These are phyloP conservation scores for Aspergillus aculeatinus DNA, from an alignment of 2,329 filamentous ascomycete genomes.

Conservation along the genomic window DNA sequence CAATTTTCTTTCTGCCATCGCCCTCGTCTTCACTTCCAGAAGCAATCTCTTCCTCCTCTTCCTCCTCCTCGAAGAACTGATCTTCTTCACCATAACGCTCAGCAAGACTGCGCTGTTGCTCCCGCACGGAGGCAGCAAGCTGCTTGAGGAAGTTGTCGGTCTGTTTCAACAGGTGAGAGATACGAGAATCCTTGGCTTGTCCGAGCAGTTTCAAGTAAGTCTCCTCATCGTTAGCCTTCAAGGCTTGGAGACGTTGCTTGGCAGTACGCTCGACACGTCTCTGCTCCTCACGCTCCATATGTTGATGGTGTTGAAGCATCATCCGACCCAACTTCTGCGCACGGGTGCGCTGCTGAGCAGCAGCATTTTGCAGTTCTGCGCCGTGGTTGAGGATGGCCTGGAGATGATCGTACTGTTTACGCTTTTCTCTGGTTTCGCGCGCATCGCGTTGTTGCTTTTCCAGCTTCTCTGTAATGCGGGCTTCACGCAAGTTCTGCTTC, in stretches of 20 bases:
- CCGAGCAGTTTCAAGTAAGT: slow-evolving; percentile 97
- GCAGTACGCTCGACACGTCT: slow-evolving; percentile 96
- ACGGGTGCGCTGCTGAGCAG: slow-evolving; percentile 67
- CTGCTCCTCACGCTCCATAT: slow-evolving; percentile 99
- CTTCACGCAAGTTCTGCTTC: slow-evolving; percentile 94
- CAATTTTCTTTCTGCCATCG: slow-evolving; percentile 71
- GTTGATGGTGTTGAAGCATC: slow-evolving; percentile 87
- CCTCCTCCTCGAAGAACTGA: slow-evolving; percentile 57
- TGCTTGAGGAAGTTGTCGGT: slow-evolving; percentile 97
- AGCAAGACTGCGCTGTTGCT: slow-evolving; percentile 80
- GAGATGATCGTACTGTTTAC: slow-evolving; percentile 92
- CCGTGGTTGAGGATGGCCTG: slow-evolving; percentile 81
- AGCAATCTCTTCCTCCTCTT: slow-evolving; percentile 66
- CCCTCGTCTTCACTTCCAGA: slow-evolving; percentile 65
- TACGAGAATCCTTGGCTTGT: slow-evolving; percentile 98
- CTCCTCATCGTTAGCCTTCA: slow-evolving; percentile 99
- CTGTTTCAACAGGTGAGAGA: slow-evolving; percentile 92
- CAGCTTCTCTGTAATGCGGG: slow-evolving; percentile 95
- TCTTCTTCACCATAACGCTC: slow-evolving; percentile 72
- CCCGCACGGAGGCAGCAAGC: slow-evolving; percentile 89
- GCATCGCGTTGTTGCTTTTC: slow-evolving; percentile 98
- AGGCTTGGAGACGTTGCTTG: slow-evolving; percentile 97
- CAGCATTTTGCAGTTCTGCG: slow-evolving; percentile 70
- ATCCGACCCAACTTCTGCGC: slow-evolving; percentile 82
- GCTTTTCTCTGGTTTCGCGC: slow-evolving; percentile 93